Conservation (phyloP, 192 early-diverging fungal genomes). For the Funneliformis geosporum region DNA sequence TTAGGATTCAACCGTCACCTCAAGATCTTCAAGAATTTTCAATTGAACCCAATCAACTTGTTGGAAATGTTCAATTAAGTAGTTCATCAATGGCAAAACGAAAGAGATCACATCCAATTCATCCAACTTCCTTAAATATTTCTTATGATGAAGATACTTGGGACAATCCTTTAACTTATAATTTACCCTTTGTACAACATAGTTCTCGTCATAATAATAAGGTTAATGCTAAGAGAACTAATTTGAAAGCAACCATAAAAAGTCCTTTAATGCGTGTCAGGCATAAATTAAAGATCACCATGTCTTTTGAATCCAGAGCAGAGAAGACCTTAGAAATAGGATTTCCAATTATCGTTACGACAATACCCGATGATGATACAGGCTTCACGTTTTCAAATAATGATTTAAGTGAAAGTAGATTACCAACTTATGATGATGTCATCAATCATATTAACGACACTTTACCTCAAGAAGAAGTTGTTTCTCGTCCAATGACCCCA, state of each 20-base stretch:
- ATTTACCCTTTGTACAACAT: conserved; percentile 23
- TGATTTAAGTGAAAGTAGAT: background rate
- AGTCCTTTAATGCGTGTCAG: conserved; percentile 29
- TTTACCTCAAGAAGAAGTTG: background rate
- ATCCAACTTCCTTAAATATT: conserved; percentile 19
- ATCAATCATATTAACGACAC: background rate
- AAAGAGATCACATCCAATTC: conserved; percentile 28
- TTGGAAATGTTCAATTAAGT: conserved; percentile 32
- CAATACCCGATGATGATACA: background rate
- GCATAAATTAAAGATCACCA: conserved; percentile 22
- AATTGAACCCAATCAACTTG: conserved; percentile 22
- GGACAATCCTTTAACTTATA: conserved; percentile 32
- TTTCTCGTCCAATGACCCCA: background rate
- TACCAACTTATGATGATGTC: conserved; percentile 32
- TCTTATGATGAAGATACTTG: conserved; percentile 20
- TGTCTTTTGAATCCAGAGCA: conserved; percentile 5
- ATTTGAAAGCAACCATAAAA: conserved; percentile 21
- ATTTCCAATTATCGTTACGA: conserved; percentile 24
- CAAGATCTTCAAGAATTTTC: conserved; percentile 24
- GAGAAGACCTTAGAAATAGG: conserved; percentile 21
- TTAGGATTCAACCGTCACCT: conserved; percentile 20
- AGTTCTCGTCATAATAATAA: background rate
- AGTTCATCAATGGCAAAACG: background rate
- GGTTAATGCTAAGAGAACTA: background rate
- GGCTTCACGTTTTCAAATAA: background rate